Evolutionary conservation across 2,329 filamentous ascomycete genomes (phyloP).

Genomic region (Aureobasidium pullulans): DNA sequence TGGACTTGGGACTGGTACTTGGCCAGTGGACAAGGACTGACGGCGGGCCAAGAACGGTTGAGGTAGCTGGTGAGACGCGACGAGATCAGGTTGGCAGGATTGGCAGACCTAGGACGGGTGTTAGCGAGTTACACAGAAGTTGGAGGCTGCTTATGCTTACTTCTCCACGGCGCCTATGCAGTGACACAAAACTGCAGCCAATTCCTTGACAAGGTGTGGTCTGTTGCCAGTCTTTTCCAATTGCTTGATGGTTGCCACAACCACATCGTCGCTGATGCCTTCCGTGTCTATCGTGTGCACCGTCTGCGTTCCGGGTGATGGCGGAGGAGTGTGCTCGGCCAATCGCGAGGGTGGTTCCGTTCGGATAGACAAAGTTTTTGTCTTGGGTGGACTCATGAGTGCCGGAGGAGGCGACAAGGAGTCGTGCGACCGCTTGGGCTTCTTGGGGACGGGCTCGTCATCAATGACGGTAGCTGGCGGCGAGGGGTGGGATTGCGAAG

Average conservation of each 20-base stretch:
- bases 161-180: constrained; percentile 80
- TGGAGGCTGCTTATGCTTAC: constrained; percentile 51
- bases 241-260: constrained; percentile 81
- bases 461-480: constrained; percentile 56
- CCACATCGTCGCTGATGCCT: constrained; percentile 88
- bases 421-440: constrained; percentile 68
- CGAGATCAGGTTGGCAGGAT: constrained; percentile 90
- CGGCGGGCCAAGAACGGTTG: constrained; percentile 72
- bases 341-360: constrained; percentile 39
- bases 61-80: constrained; percentile 84
- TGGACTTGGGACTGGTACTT: constrained; percentile 91
- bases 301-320: constrained; percentile 55
- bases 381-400: constrained; percentile 37
- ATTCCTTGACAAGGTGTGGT: constrained; percentile 89
- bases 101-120: constrained; percentile 66
- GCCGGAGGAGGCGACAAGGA: constrained; percentile 29
- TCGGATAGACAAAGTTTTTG: constrained; percentile 38
- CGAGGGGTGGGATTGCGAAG: constrained; percentile 42
- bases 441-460: constrained; percentile 50
- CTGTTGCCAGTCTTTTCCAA: constrained; percentile 84
- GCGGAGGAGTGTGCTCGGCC: constrained; percentile 69
- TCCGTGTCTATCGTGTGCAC: constrained; percentile 63
- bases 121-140: neutral
- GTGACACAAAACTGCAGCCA: constrained; percentile 70
- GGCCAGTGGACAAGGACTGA: constrained; percentile 75